Conservation (phyloP, 1,284 basidiomycete genomes). For the Amylostereum chailletii region DNA sequence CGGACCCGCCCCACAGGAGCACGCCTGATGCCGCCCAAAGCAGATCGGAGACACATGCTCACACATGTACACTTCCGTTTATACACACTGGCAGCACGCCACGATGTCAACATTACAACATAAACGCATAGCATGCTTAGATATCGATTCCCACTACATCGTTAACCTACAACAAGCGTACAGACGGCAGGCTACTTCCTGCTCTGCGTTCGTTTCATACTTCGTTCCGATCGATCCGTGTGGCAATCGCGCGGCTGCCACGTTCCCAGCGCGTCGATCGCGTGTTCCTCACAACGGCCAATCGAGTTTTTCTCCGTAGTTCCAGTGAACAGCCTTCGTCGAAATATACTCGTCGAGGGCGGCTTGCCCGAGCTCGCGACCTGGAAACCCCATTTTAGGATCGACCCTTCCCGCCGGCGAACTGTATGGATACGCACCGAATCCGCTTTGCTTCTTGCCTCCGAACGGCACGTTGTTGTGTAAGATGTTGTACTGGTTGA, state of each 20-base stretch:
- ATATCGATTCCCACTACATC: too few relatives aligned
- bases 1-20: too few relatives aligned
- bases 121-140: too few relatives aligned
- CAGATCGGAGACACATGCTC: too few relatives aligned
- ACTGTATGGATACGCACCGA: constrained; percentile 32
- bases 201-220: neutral
- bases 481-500: constrained; percentile 81
- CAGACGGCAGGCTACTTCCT: neutral
- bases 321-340: constrained; percentile 84
- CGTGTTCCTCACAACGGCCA: constrained; percentile 59
- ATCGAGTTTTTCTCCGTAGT: constrained; percentile 71
- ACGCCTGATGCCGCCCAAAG: too few relatives aligned
- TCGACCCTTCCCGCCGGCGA: too few relatives aligned
- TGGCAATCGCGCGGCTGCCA: neutral
- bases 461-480: constrained; percentile 88
- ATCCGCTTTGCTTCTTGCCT: constrained; percentile 80
- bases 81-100: too few relatives aligned
- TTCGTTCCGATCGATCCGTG: neutral
- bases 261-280: neutral
- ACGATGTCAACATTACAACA: too few relatives aligned
- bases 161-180: too few relatives aligned
- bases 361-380: constrained; percentile 83
- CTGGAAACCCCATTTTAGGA: constrained; percentile 25
- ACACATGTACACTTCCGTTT: too few relatives aligned
- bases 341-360: constrained; percentile 81